These are phyloP conservation scores for Mrakia gelida DNA, from an alignment of 768 basidiomycete genomes.

Conservation along the genomic window DNA sequence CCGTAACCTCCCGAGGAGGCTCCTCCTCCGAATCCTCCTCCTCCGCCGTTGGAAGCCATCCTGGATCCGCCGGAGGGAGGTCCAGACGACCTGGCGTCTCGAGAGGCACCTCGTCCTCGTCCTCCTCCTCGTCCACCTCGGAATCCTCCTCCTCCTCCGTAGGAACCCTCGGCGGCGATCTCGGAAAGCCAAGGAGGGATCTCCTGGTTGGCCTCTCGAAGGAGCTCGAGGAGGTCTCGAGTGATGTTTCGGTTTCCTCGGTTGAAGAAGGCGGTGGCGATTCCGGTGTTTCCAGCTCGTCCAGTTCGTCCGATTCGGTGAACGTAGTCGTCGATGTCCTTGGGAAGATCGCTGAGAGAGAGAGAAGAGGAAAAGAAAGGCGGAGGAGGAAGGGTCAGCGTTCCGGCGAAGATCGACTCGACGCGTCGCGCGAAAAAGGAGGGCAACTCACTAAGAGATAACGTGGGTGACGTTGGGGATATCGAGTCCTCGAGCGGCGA, in stretches of 20 bases:
- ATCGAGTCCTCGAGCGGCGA: slow-evolving; percentile 97
- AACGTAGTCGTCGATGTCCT: slow-evolving; percentile 98
- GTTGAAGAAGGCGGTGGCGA: slow-evolving; percentile 81
- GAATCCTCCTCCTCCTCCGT: slow-evolving; percentile 64
- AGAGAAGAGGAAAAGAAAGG: too few relatives aligned
- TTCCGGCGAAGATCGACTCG: neutral
- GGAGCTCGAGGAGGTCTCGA: slow-evolving; percentile 82
- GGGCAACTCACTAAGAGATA: slow-evolving; percentile 64
- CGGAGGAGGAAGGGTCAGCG: neutral
- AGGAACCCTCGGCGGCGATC: slow-evolving; percentile 64
- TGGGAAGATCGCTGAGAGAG: slow-evolving; percentile 66
- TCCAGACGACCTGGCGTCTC: slow-evolving; percentile 23
- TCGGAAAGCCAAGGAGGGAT: slow-evolving; percentile 87
- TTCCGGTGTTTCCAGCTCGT: slow-evolving; percentile 96
- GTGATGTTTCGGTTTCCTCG: slow-evolving; percentile 89
- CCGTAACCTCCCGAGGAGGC: slow-evolving; percentile 3
- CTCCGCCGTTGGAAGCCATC: slow-evolving; percentile 7
- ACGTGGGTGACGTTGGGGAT: slow-evolving; percentile 99
- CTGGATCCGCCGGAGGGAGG: slow-evolving; percentile 1
- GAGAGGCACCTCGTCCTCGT: slow-evolving; percentile 52
- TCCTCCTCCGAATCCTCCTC: slow-evolving; percentile 1
- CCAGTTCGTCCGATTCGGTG: slow-evolving; percentile 52
- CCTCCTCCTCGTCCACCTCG: slow-evolving; percentile 42
- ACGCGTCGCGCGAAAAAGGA: neutral
- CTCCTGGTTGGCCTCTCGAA: slow-evolving; percentile 94